Conservation (phyloP, 495 filamentous ascomycete genomes). For the Staphylotrichum tortipilum region DNA sequence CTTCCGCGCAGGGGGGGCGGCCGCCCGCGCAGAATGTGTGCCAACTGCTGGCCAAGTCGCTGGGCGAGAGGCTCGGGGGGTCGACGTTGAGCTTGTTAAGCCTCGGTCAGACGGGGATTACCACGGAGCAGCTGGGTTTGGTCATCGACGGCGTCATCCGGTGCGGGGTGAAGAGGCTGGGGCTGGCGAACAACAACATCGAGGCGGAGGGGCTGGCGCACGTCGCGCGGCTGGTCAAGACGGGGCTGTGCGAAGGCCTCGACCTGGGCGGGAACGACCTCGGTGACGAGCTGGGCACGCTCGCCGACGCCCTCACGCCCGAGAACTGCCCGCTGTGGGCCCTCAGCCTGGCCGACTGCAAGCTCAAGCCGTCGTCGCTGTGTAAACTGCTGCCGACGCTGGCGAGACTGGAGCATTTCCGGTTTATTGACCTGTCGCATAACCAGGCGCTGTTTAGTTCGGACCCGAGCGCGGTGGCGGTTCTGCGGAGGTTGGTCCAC, state of each 20-base stretch:
- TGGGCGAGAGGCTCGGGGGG: slow-evolving; percentile 67
- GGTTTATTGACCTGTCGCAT: slow-evolving; percentile 85
- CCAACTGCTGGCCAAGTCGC: slow-evolving; percentile 57
- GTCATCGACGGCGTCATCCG: slow-evolving; percentile 69
- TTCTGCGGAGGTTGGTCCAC: slow-evolving; percentile 55
- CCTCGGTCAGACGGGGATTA: slow-evolving; percentile 68
- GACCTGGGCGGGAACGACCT: slow-evolving; percentile 89
- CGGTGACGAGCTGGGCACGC: slow-evolving; percentile 55
- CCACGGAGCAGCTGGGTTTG: slow-evolving; percentile 55
- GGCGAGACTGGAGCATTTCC: slow-evolving; percentile 61
- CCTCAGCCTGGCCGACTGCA: slow-evolving; percentile 80
- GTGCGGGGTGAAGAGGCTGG: slow-evolving; percentile 65
- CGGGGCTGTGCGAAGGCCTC: slow-evolving; percentile 73
- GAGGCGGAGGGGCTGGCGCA: slow-evolving; percentile 64
- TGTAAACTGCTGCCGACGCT: slow-evolving; percentile 69
- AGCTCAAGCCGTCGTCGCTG: slow-evolving; percentile 61
- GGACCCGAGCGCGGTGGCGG: slow-evolving; percentile 62
- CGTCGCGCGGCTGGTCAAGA: slow-evolving; percentile 63
- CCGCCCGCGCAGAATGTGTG: slow-evolving; percentile 26
- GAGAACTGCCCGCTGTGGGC: slow-evolving; percentile 60
- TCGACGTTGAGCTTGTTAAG: slow-evolving; percentile 74
- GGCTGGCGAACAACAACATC: slow-evolving; percentile 73
- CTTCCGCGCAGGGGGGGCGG: slow-evolving; percentile 5
- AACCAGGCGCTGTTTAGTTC: slow-evolving; percentile 72
- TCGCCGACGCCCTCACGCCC: slow-evolving; percentile 55